Conservation (phyloP, 73 alveolate genomes). For the Blepharisma stoltei region DNA sequence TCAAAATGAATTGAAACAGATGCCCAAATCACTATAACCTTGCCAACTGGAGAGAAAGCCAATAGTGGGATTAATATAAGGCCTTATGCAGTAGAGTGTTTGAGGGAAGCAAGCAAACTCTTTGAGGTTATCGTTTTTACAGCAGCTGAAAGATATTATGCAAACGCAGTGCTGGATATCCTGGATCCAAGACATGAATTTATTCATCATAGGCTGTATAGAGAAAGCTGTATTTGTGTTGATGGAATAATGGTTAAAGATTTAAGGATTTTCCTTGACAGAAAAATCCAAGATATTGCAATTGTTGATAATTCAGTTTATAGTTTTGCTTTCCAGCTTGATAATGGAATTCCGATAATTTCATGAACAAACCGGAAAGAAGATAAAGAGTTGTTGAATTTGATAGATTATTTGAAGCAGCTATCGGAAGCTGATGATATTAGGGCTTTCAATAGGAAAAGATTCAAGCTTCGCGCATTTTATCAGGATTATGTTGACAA, state of each 20-base stretch:
- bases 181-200: constrained; percentile 47
- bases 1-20: background rate
- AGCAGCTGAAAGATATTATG: constrained; percentile 83
- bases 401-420: constrained; percentile 36
- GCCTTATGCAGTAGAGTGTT: constrained; percentile 69
- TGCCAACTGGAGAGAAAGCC: constrained; percentile 42
- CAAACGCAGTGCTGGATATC: constrained; percentile 68
- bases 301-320: constrained; percentile 45
- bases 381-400: constrained; percentile 44
- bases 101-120: constrained; percentile 59
- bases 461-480: background rate
- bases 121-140: constrained; percentile 87
- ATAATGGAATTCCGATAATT: constrained; percentile 52
- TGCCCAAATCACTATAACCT: constrained; percentile 46
- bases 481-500: background rate
- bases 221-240: constrained; percentile 67
- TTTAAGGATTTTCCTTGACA: constrained; percentile 31
- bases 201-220: constrained; percentile 60
- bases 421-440: constrained; percentile 43
- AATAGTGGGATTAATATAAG: constrained; percentile 50
- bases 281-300: constrained; percentile 40
- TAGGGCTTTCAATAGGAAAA: constrained; percentile 29
- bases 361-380: constrained; percentile 38
- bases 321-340: constrained; percentile 44
- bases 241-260: constrained; percentile 34